These are phyloP conservation scores for Starmerella khaoyaiensis DNA, from an alignment of 805 yeast genomes.

Conservation along the genomic window DNA sequence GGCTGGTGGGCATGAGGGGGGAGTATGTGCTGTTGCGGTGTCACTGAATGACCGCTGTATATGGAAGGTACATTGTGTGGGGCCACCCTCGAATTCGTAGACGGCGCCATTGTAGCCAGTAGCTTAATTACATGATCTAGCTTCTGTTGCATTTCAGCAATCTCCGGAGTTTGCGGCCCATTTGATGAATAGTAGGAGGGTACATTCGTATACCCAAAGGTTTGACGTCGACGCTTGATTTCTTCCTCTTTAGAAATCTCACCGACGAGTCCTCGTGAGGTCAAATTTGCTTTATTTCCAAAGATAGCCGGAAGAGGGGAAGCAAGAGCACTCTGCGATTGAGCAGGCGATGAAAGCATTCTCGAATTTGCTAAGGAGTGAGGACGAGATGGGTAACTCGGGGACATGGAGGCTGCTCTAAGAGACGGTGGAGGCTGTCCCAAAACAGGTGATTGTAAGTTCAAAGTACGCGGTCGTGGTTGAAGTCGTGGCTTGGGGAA, in stretches of 20 bases:
- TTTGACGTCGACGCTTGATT: slow-evolving; percentile 25
- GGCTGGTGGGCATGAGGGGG: slow-evolving; percentile 4
- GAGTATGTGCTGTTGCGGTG: neutral
- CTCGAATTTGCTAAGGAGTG: slow-evolving; percentile 10
- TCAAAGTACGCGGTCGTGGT: neutral
- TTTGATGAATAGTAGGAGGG: neutral
- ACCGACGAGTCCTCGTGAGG: slow-evolving; percentile 30
- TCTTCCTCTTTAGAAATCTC: slow-evolving; percentile 32
- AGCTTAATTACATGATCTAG: slow-evolving; percentile 27
- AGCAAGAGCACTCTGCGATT: neutral
- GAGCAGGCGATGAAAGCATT: neutral
- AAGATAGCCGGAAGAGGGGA: slow-evolving; percentile 22
- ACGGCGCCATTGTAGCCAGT: slow-evolving; percentile 23
- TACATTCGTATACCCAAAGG: slow-evolving; percentile 9
- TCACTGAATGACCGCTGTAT: neutral
- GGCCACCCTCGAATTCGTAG: too few relatives aligned
- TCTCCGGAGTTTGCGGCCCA: slow-evolving; percentile 1
- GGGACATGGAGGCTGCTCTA: neutral
- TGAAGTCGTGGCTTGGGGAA: slow-evolving; percentile 23
- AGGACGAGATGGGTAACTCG: slow-evolving; percentile 3
- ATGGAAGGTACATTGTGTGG: too few relatives aligned
- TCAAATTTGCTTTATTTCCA: slow-evolving; percentile 10
- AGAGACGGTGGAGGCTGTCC: neutral
- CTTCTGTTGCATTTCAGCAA: slow-evolving; percentile 24
- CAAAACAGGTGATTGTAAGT: neutral